Evolutionary conservation across 164 flowering plant genomes (phyloP), one percentile per base, ranked within the genome.

Genomic region (Vitis rotundifolia): DNA sequence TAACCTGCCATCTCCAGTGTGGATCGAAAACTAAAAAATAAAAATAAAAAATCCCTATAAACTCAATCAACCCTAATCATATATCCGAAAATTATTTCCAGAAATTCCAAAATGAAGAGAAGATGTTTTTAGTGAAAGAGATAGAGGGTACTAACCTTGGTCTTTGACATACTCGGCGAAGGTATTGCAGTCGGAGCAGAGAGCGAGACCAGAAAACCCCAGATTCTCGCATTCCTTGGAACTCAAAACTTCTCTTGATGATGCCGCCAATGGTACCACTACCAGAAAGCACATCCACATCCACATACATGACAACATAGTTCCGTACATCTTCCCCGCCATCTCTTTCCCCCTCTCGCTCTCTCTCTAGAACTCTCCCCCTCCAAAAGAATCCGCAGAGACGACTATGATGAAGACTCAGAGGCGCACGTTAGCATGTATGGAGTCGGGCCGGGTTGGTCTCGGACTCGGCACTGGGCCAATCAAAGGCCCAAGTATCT

Each of bases 141-240:
- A 11, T 5, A 62, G 62, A 49, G 59, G 5, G 29, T 11, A 18
- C 3, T 15, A 8, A 89, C 98, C 98, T 82, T 86, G 80, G 68
- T 85, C 79, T 71, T 93, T 93, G 77, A 93, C 90, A 57, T 88
- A 93, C 59, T 93, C 98, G 9, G 93, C 82, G 28, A 93, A 84
- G 1, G 92, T 73, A 72, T 85, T 82, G 84, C 98, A 93, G 67
- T 93, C 98, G 65, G 98, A 93, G 79, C 98, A 93, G 28, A 93
- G 91, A 57, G 97, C 94, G 18, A 93, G 93, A 56, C 97, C 98
- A 0, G 90, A 85, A 68, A 94, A 94, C 59, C 98, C 97, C 57
- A 94, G 82, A 73, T 81, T 73, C 77, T 94, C 97, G 62, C 98
- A 94, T 57, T 89, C 87, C 64, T 82, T 86, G 10, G 90, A 58